Conservation (phyloP, 768 basidiomycete species). For the Pulveroboletus sp. region DNA sequence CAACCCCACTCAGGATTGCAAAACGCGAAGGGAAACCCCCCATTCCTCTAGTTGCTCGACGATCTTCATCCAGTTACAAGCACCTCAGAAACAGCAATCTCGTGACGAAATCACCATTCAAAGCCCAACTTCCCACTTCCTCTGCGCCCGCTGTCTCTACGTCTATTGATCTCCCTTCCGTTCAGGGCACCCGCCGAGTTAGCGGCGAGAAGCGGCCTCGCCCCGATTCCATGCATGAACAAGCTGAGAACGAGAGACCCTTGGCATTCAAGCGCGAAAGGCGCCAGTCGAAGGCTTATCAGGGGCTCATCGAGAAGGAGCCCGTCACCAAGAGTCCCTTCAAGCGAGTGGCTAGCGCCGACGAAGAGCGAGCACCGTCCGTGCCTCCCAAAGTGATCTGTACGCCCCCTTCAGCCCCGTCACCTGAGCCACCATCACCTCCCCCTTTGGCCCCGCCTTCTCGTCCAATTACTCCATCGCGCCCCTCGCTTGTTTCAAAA, state of each 20-base stretch:
- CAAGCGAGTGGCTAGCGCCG: constrained; percentile 30
- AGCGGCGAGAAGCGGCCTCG: constrained; percentile 79
- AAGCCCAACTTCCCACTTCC: constrained; percentile 55
- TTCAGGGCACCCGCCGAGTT: constrained; percentile 38
- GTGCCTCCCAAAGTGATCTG: constrained; percentile 21
- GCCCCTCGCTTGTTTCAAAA: constrained; percentile 65
- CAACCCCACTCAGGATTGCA: constrained; percentile 68
- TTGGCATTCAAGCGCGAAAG: constrained; percentile 67
- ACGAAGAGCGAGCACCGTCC: constrained; percentile 29
- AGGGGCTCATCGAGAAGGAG: constrained; percentile 68
- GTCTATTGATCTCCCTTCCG: constrained; percentile 4
- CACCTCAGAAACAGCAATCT: constrained; percentile 74
- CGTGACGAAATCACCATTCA: constrained; percentile 85
- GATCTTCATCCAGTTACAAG: constrained; percentile 73
- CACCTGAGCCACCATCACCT: constrained; percentile 20
- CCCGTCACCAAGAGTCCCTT: constrained; percentile 84
- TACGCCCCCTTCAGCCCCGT: constrained; percentile 1
- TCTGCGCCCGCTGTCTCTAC: constrained; percentile 24
- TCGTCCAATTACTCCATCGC: constrained; percentile 34
- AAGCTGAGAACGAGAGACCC: constrained; percentile 69
- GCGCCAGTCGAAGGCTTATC: constrained; percentile 69
- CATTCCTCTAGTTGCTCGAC: constrained; percentile 55
- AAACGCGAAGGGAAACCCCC: constrained; percentile 55
- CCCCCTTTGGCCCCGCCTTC: constrained; percentile 42
- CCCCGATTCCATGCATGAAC: constrained; percentile 64